Evolutionary conservation across 306 rosid genomes (phyloP), one percentile per base, ranked within the genome.

Genomic region (Acacia melanoxylon): DNA sequence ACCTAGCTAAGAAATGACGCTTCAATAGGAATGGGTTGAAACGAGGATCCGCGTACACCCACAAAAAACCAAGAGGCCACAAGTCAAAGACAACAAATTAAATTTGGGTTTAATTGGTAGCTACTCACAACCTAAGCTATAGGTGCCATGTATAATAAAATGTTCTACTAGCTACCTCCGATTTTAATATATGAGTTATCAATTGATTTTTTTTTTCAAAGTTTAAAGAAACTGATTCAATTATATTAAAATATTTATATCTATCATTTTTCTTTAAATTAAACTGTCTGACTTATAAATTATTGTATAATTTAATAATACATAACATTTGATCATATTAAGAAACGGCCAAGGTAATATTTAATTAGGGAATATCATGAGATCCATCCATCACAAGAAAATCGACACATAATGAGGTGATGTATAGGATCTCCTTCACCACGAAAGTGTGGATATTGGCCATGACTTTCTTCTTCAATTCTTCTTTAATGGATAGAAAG

Each of bases 71-170:
- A 77, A 86, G 88, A 82, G 82, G 76, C 25, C 25, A 68, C 76
- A 85, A 85, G 92, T 91, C 92, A 88, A 91, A 85, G 65, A 66
- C 84, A 71, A 35, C 78, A 79, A 79, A 25, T 42, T 83, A 79
- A 79, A 25, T 42, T 82, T 56, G 89, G 85, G 72, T 81, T 81
- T n/a, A n/a, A n/a, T n/a, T 74, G 82, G 31, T 54, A 77, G 79
- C 88, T 33, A 80, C 84, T 81, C 85, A 70, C 84, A 44, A 52
- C 82, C 66, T 49, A 68, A 58, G 41, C 52, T 51, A 29, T 5
- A 61, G 51, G 78, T 77, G 75, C 46, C 40, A 49, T 40, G 80
- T 63, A 54, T 54, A 78, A 65, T 20, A 67, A 75, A 61, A 78
- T 40, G 8, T 37, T 37, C 0, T 37, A 6, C 2, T 29, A 27